Base-by-base conservation (phyloP, 2,329 filamentous ascomycete genomes). In the Helotiales sp. region DNA sequence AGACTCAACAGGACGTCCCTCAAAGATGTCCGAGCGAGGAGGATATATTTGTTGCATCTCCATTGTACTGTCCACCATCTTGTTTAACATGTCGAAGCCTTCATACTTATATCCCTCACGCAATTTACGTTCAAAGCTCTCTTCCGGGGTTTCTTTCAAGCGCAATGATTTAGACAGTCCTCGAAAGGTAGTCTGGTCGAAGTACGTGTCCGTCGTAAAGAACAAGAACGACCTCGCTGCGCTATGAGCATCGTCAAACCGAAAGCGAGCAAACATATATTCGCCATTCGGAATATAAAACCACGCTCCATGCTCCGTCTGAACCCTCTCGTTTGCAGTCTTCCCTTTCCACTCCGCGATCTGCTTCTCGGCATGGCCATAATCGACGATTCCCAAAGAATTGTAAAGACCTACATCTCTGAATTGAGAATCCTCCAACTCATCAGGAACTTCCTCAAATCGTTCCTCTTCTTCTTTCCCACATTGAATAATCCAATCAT, bases 401-500 rank as follows among this genome's bases (percentile, higher is more conserved):
- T 40, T 40, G 34, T 40, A 40, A 40, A 40, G 34, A 40, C 34
- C 68, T 8, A 40, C 60, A 54, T 62, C 60, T 54, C 60, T 37
- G 37, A 62, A 62, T 6, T 62, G 52, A 22, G n/a, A 40, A 30
- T 28, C 24, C 22, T 62, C 32, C n/a, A 37, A 40, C 40, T 62
- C 60, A 62, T 62, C 60, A 37, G 52, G n/a, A 37, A 62, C 26
- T 26, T 43, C 32, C 34, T 40, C 34, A 40, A 40, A 40, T 40
- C 34, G 34, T 40, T 40, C 34, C 34, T 59, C 24, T 64, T 64
- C 62, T 64, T 64, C 50, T 34, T 64, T 64, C 50, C 62, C 58
- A 37, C 40, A 11, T 34, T 71, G 67, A 49, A 65, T 69, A 40
- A 61, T 67, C 69, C 66, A 71, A 58, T 71, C 69, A 57, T 69